Base-by-base conservation (phyloP, 306 rosid genomes). In the Fragaria nilgerrensis region DNA sequence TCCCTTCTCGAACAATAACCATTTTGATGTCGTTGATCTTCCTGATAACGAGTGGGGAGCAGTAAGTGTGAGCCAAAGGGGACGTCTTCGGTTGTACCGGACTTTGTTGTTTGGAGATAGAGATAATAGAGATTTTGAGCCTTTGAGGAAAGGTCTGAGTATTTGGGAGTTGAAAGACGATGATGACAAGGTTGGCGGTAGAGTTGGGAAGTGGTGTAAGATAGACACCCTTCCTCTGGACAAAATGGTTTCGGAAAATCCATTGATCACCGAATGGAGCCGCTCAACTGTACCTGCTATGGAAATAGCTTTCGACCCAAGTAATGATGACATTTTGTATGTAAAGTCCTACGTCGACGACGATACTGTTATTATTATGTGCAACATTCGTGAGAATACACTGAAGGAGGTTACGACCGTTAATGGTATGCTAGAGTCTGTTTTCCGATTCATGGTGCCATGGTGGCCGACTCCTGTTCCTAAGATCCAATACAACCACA, bases 391-490 rank as follows among this genome's bases (percentile, higher is more conserved):
- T 70, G 16, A 7, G 9, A 17, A n/a, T 16, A 29, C 11, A 41
- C n/a, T 20, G 11, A 27, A 13, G 44, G 10, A 29, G 59, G 20
- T 32, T 4, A 4, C 13, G 3, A n/a, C 6, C 7, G 1, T 5
- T 45, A 13, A 7, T 25, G 12, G 19, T 69, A 0, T 6, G 58
- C 19, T 52, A 52, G 7, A 52, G 7, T 23, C 44, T 27, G 9
- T 50, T 3, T 49, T 49, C 75, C 45, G 29, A 19, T 71, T 29
- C 14, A 41, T 15, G 62, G 45, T 72, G 5, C 63, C 75, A 12
- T 72, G 75, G 75, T 72, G 63, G 63, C 63, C 12, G 2, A 32
- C 63, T 19, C 75, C 32, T 17, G 19, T 65, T 34, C 70, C 34
- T 29, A 71, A 8, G 15, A 1, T 52, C 1, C 23, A 1, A 9